Evolutionary conservation across 2,329 filamentous ascomycete genomes (phyloP), one percentile per base, ranked within the genome.

Genomic region (Claviceps quebecensis): DNA sequence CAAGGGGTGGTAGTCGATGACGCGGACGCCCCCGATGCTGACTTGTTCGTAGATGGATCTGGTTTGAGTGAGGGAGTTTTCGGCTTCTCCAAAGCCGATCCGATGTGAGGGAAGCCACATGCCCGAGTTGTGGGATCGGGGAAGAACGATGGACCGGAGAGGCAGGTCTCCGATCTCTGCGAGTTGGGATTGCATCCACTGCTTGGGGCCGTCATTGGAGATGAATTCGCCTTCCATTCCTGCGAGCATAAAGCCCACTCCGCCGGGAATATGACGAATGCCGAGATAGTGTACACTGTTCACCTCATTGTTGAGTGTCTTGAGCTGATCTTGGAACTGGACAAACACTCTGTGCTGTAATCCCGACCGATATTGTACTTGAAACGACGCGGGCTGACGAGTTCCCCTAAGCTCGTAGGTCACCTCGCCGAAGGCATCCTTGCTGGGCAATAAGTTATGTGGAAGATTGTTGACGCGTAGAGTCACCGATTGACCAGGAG

Each of bases 101-200:
- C 11, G 1, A 7, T 37, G 7, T 1, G 34, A 13, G 17, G n/a
- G 43, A 38, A 54, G 54, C 49, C 55, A 62, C 58, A 64, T 54
- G 49, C 63, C 65, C 0, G 59, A 49, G 53, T 66, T 61, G 52
- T 67, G 65, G 2, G 65, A 62, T 0, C 63, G 59, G 1, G 63
- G 62, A 26, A 67, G 55, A 17, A 59, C 43, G 23, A 67, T 57
- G 34, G 66, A 58, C 6, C 62, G 57, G 2, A 67, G 60, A 2
- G 59, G 54, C 8, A 59, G 34, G 11, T 63, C 19, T 2, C 60
- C 59, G 7, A 67, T 60, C 13, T 61, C 54, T 0, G 51, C 49
- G 6, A 65, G 54, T 50, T 59, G 50, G 2, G 45, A 26, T 26
- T 60, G 57, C 65, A 67, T 67, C 65, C 64, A 67, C 39, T 45